Base-by-base conservation (phyloP, 2,329 filamentous ascomycete species). In the Colletotrichum sp. region DNA sequence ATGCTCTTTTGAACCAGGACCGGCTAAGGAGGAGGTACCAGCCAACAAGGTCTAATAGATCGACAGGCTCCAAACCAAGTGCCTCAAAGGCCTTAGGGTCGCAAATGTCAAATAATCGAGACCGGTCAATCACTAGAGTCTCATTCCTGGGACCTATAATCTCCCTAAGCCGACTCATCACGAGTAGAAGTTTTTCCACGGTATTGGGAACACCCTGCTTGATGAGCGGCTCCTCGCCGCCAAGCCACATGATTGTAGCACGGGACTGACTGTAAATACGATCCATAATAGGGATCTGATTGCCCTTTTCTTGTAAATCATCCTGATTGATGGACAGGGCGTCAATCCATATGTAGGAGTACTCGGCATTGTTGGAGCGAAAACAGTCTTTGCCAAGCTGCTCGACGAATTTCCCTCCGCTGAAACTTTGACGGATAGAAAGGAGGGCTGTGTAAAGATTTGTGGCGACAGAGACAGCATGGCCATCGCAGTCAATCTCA, bases 31-130 rank as follows among this genome's bases (percentile, higher is more conserved):
- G 18, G 39, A 43, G 39, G 39, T n/a, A 43, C 39, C 39, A 43
- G 39, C 39, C 39, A 3, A 43, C 5, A 43, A 43, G 39, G 0
- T 43, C 39, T 0, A 0, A 1, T 3, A n/a, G 18, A 0, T 43
- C 39, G 18, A 43, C 4, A 43, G 39, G 39, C 39, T 43, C 39
- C 39, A 43, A 0, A 43, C 39, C 18, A 43, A 43, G 39, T 2
- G 0, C 0, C 18, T 43, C 39, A 43, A 3, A 43, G 39, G 39
- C 39, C 0, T 43, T 6, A 10, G 39, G 39, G 0, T 43, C 39
- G 9, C 0, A 43, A 1, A 43, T 43, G 39, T 43, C 18, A 0
- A 43, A 43, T 10, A 0, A 0, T 43, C 0, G 18, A 0, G 0
- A 43, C 39, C 39, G 3, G 2, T 43, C 18, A 0, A 43, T 43